A percentile compares a stretch with the other conserved stretches of the same genome.
Conservation (phyloP, 2,329 filamentous ascomycete genomes). For the Cladosporium sphaerospermum region DNA sequence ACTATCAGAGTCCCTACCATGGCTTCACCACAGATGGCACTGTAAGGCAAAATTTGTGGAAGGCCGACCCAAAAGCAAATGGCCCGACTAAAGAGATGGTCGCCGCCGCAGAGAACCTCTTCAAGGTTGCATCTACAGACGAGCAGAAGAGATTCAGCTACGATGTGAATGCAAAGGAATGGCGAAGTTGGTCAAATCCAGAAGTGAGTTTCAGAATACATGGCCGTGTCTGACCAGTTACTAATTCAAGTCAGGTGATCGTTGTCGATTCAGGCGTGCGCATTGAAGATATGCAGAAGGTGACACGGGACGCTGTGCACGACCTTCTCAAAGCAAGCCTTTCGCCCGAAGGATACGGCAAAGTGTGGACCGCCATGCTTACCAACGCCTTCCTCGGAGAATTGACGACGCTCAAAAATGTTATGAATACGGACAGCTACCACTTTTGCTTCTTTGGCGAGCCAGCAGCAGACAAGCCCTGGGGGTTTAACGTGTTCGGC, state of each 20-base stretch:
- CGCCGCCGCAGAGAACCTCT: slow-evolving; percentile 36
- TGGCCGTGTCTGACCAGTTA: neutral
- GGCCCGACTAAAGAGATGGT: slow-evolving; percentile 52
- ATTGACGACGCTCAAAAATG: slow-evolving; percentile 51
- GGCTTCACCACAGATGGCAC: slow-evolving; percentile 62
- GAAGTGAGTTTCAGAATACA: slow-evolving; percentile 36
- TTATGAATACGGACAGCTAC: slow-evolving; percentile 69
- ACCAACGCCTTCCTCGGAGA: slow-evolving; percentile 68
- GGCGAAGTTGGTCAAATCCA: slow-evolving; percentile 65
- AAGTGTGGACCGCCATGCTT: slow-evolving; percentile 62
- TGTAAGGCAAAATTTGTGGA: slow-evolving; percentile 20
- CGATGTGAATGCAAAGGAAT: slow-evolving; percentile 63
- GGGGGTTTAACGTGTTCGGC: slow-evolving; percentile 70
- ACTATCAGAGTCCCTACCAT: slow-evolving; percentile 56
- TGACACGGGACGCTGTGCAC: slow-evolving; percentile 47
- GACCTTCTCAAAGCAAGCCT: slow-evolving; percentile 52
- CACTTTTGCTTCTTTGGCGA: slow-evolving; percentile 66
- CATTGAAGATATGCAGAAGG: slow-evolving; percentile 53
- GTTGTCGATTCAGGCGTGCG: slow-evolving; percentile 59
- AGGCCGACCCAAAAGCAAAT: slow-evolving; percentile 17
- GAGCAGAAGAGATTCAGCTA: slow-evolving; percentile 48
- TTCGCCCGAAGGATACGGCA: slow-evolving; percentile 62
- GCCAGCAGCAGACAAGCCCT: slow-evolving; percentile 51
- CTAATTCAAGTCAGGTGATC: slow-evolving; percentile 44
- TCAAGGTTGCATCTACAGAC: slow-evolving; percentile 36